These are phyloP conservation scores for Vanderwaltozyma tropicalis DNA, from an alignment of 805 yeast species.

Conservation along the genomic window DNA sequence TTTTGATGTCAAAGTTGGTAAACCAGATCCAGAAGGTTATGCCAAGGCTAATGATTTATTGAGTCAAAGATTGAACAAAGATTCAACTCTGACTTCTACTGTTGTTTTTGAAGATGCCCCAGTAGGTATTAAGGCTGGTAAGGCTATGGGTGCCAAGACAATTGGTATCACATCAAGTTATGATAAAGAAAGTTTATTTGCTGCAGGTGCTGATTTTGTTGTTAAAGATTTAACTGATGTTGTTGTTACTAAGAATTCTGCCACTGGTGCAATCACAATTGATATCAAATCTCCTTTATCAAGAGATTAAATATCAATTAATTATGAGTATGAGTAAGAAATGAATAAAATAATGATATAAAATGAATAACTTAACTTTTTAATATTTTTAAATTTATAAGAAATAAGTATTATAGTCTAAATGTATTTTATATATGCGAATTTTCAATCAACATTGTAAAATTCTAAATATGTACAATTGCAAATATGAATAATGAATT, in stretches of 20 bases:
- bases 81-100: constrained; percentile 19
- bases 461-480: too few relatives aligned
- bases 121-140: constrained; percentile 69
- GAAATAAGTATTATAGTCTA: too few relatives aligned
- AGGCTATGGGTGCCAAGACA: constrained; percentile 61
- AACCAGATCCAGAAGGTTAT: constrained; percentile 76
- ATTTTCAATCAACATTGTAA: too few relatives aligned
- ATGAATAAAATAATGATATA: too few relatives aligned
- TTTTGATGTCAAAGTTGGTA: constrained; percentile 58
- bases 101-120: constrained; percentile 79
- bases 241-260: constrained; percentile 7
- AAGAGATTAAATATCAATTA: not conserved
- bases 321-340: not conserved
- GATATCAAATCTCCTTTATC: constrained; percentile 9
- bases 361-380: too few relatives aligned
- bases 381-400: too few relatives aligned
- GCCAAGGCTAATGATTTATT: constrained; percentile 44
- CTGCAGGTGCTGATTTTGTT: constrained; percentile 67
- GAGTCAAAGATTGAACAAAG: constrained; percentile 27
- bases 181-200: constrained; percentile 49
- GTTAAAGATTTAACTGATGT: constrained; percentile 45
- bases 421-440: too few relatives aligned
- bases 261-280: constrained; percentile 6
- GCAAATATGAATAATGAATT: too few relatives aligned
- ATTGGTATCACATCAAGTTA: constrained; percentile 69